phyloP scores from a whole-genome alignment of 2,329 filamentous ascomycete species.

The Cladosporium cucumerinum region DNA sequence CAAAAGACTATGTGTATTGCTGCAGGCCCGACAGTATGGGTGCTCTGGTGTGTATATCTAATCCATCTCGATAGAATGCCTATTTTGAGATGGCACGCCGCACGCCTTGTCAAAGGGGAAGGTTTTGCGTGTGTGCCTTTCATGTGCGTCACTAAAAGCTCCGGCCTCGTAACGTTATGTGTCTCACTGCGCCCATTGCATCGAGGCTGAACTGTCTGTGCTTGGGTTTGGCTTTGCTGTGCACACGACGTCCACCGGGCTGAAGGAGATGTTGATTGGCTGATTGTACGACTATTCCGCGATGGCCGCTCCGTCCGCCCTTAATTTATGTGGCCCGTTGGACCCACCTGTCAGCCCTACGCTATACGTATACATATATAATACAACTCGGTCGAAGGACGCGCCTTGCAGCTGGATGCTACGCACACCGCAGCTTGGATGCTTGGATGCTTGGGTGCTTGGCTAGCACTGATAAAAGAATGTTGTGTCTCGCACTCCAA shows the following conservation, averaged over 20 bases:
- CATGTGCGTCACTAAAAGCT: neutral
- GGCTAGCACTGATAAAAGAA: neutral
- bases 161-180: neutral
- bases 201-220: neutral
- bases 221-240: neutral
- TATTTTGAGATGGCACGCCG: neutral
- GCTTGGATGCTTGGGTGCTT: neutral
- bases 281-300: neutral
- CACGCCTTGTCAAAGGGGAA: neutral
- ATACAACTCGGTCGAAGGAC: neutral
- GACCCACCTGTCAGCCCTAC: constrained; percentile 1
- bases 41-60: neutral
- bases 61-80: neutral
- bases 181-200: constrained; percentile 7
- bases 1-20: neutral
- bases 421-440: neutral
- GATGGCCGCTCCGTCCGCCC: neutral
- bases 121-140: neutral
- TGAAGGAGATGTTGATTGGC: neutral
- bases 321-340: neutral
- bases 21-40: neutral
- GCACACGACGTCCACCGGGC: neutral
- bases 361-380: constrained; percentile 1
- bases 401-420: neutral
- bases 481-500: neutral